phyloP scores from a whole-genome alignment of 768 basidiomycete genomes.

The Kwoniella sp. region DNA sequence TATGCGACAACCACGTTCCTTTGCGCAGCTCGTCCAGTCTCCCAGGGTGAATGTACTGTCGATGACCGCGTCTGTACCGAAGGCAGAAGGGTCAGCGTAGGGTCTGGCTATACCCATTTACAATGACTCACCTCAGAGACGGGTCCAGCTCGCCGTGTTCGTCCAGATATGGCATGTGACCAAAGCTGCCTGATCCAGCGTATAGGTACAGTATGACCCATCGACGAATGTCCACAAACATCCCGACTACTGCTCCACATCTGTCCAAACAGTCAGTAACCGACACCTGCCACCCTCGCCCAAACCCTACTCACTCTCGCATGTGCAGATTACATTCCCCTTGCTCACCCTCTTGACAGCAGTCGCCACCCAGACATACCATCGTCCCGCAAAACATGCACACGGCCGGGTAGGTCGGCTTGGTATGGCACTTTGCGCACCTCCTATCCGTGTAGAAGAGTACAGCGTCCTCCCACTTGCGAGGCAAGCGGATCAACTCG shows the following conservation, averaged over 20 bases:
- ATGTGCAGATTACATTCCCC: constrained; percentile 97
- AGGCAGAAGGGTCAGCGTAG: constrained; percentile 2
- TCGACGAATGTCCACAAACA: constrained; percentile 87
- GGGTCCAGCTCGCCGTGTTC: constrained; percentile 89
- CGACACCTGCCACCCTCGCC: background rate
- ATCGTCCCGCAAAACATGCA: constrained; percentile 85
- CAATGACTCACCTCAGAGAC: constrained; percentile 67
- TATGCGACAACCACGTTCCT: constrained; percentile 76
- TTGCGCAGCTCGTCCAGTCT: constrained; percentile 89
- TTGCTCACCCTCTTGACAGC: constrained; percentile 65
- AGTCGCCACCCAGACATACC: constrained; percentile 86
- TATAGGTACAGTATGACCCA: constrained; percentile 87
- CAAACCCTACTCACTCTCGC: constrained; percentile 66
- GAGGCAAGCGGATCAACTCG: constrained; percentile 73
- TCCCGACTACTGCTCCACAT: constrained; percentile 80
- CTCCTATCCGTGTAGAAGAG: constrained; percentile 65
- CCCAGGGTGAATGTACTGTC: constrained; percentile 77
- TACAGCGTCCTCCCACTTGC: constrained; percentile 77
- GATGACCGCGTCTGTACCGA: constrained; percentile 66
- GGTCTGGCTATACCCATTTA: background rate
- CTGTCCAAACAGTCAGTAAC: constrained; percentile 52
- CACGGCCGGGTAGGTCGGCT: constrained; percentile 79
- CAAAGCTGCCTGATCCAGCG: constrained; percentile 81
- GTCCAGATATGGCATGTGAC: constrained; percentile 84
- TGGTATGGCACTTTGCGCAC: constrained; percentile 71